Percentiles rank a stretch among this genome's conserved stretches.
These are phyloP conservation scores for Fusarium incarnatum DNA, from an alignment of 2,329 filamentous ascomycete species.

Conservation along the genomic window DNA sequence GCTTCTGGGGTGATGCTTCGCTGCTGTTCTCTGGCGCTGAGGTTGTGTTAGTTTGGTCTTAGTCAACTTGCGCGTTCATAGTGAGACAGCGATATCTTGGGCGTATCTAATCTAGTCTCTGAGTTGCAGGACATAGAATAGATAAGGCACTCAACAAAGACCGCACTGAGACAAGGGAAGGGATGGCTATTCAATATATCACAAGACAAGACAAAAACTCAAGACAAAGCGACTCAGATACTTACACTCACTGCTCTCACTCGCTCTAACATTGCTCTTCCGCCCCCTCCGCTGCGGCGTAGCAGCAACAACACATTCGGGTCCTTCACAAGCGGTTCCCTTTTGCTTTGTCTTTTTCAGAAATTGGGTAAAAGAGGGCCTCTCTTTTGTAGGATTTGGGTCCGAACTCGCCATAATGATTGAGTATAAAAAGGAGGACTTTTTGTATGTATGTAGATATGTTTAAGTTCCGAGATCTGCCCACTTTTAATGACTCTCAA, in stretches of 20 bases:
- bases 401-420: slow-evolving; percentile 18
- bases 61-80: background rate
- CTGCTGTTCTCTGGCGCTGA: slow-evolving; percentile 31
- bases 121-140: background rate
- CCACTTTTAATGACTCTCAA: slow-evolving; percentile 30
- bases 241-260: slow-evolving; percentile 45
- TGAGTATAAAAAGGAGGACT: background rate
- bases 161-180: background rate
- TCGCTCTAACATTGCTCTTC: slow-evolving; percentile 13
- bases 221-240: slow-evolving; percentile 7
- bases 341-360: slow-evolving; percentile 59
- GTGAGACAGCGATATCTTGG: slow-evolving; percentile 6
- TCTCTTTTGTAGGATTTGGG: slow-evolving; percentile 12
- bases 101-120: background rate
- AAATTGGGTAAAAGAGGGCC: slow-evolving; percentile 62
- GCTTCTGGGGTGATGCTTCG: slow-evolving; percentile 31
- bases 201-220: background rate
- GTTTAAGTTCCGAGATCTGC: slow-evolving; percentile 16
- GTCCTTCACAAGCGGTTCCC: slow-evolving; percentile 21
- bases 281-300: slow-evolving; percentile 16
- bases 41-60: slow-evolving; percentile 18
- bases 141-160: background rate
- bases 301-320: slow-evolving; percentile 9
- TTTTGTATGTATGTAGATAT: slow-evolving; percentile 13
- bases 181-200: background rate